A percentile compares a stretch with the other conserved stretches of the same genome.
Conservation (phyloP, 106 monocot species). For the Alisma plantagoaquatica region DNA sequence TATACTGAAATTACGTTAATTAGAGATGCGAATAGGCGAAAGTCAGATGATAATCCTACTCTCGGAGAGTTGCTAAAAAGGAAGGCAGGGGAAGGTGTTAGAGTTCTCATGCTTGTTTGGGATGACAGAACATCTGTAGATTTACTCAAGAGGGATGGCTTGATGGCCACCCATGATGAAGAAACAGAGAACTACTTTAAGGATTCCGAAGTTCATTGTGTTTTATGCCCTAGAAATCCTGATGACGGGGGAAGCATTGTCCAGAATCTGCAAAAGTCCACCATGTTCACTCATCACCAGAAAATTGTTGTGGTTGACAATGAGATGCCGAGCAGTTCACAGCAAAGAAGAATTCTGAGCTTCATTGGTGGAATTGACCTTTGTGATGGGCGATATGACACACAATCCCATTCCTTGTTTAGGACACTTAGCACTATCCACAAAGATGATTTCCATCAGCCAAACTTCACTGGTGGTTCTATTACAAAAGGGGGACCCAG, state of each 20-base stretch:
- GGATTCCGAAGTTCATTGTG: slow-evolving; percentile 48
- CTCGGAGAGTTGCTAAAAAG: slow-evolving; percentile 65
- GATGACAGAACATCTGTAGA: slow-evolving; percentile 65
- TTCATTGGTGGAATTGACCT: slow-evolving; percentile 70
- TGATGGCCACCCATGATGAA: slow-evolving; percentile 74
- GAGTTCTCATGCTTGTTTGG: slow-evolving; percentile 74
- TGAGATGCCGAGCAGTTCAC: slow-evolving; percentile 34
- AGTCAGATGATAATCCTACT: slow-evolving; percentile 36
- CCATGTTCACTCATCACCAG: slow-evolving; percentile 77
- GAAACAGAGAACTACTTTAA: slow-evolving; percentile 46
- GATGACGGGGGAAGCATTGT: slow-evolving; percentile 54
- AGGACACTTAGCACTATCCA: slow-evolving; percentile 49
- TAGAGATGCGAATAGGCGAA: slow-evolving; percentile 42
- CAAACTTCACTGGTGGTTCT: slow-evolving; percentile 37
- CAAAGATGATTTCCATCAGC: slow-evolving; percentile 63
- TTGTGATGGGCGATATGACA: slow-evolving; percentile 71
- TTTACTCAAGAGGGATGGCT: slow-evolving; percentile 45
- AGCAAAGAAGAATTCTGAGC: slow-evolving; percentile 43
- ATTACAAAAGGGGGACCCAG: slow-evolving; percentile 54
- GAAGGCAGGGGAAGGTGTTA: slow-evolving; percentile 64
- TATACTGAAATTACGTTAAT: slow-evolving; percentile 59
- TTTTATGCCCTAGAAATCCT: slow-evolving; percentile 67
- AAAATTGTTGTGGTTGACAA: slow-evolving; percentile 60
- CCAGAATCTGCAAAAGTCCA: slow-evolving; percentile 47
- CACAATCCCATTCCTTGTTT: slow-evolving; percentile 54